Conservation (phyloP, 2,329 filamentous ascomycete genomes). For the Diaporthe nobilis region DNA sequence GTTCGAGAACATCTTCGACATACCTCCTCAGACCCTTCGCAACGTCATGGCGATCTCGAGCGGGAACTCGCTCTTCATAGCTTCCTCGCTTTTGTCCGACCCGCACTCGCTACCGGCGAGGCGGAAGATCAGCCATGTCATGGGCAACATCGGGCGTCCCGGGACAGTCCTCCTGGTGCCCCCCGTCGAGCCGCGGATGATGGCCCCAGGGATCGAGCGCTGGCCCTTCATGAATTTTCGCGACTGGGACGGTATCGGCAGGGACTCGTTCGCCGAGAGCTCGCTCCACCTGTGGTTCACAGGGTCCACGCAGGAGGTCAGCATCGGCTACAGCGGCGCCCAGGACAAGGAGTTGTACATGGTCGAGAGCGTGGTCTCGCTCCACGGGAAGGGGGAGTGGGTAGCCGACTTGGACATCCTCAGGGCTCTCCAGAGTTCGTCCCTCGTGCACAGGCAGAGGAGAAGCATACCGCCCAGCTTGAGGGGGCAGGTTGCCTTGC, state of each 20-base stretch:
- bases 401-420: slow-evolving; percentile 13
- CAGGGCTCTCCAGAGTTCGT: not conserved
- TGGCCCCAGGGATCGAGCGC: not conserved
- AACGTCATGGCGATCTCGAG: slow-evolving; percentile 6
- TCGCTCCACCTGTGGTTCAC: slow-evolving; percentile 11
- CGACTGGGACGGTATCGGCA: not conserved
- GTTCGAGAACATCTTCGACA: not conserved
- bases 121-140: not conserved
- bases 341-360: slow-evolving; percentile 1
- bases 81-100: not conserved
- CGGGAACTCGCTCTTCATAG: slow-evolving; percentile 15
- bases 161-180: slow-evolving; percentile 7
- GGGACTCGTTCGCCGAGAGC: not conserved
- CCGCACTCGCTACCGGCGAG: not conserved
- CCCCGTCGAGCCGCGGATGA: not conserved
- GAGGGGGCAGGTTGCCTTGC: not conserved
- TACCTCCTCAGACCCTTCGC: not conserved
- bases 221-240: not conserved
- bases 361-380: not conserved
- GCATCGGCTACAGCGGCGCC: not conserved
- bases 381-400: not conserved
- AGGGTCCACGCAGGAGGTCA: not conserved
- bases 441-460: not conserved
- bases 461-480: not conserved
- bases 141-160: slow-evolving; percentile 4